Evolutionary conservation across 352 stramenopile species (phyloP).

Genomic region (Chrysophaeum taylorii): DNA sequence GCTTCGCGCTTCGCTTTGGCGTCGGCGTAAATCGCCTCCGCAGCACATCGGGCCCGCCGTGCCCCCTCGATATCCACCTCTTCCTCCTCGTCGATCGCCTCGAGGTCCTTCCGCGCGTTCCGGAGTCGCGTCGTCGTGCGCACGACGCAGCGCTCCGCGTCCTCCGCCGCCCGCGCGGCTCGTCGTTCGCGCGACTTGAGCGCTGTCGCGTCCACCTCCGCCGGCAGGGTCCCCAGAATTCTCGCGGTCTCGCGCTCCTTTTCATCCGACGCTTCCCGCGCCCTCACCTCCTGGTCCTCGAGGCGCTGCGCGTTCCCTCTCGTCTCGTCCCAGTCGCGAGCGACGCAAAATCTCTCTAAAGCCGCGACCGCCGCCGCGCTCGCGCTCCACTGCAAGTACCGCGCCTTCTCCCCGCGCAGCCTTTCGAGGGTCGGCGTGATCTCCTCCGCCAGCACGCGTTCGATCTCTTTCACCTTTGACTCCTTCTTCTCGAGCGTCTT

Average conservation of each 20-base stretch:
- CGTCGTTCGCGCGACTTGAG: no score
- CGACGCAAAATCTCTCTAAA: constrained; percentile 91
- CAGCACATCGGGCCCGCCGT: constrained; percentile 30
- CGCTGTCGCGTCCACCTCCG: no score
- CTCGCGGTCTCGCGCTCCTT: no score
- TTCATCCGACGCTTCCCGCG: no score
- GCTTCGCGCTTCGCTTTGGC: constrained; percentile 53
- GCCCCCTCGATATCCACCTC: constrained; percentile 63
- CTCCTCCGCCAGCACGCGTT: constrained; percentile 90
- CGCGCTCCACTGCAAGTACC: constrained; percentile 94
- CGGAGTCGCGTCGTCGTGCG: no score
- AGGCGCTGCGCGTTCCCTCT: no score
- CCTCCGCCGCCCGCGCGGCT: no score
- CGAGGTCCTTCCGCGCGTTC: constrained; percentile 25
- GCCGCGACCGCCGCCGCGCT: constrained; percentile 97
- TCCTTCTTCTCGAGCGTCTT: constrained; percentile 99
- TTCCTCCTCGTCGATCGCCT: constrained; percentile 57
- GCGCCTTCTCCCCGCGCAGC: constrained; percentile 85
- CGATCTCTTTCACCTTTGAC: constrained; percentile 98
- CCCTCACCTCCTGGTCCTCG: no score
- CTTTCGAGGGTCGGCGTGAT: constrained; percentile 98
- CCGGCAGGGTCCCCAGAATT: no score
- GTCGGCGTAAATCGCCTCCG: constrained; percentile 57
- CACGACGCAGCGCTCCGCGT: no score
- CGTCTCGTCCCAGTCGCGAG: constrained; percentile 82